Evolutionary conservation across 768 basidiomycete genomes (phyloP), one percentile per base, ranked within the genome.

Genomic region (Leucocoprinus leucothites): DNA sequence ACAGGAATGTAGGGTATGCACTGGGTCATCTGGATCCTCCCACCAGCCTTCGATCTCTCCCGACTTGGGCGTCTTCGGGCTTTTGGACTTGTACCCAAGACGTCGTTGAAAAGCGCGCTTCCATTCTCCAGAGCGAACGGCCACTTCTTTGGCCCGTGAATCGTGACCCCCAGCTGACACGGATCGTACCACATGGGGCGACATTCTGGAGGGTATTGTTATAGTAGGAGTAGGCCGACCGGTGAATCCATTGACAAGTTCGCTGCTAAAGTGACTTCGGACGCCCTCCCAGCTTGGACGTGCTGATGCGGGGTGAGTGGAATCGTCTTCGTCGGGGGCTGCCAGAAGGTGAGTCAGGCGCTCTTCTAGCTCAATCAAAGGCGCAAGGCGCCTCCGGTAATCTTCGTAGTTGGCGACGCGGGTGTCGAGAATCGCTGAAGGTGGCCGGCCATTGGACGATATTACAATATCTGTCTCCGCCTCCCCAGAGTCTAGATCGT

Each of bases 1-100:
- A 65, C 80, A 86, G 14, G 79, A 77, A 63, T 86, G 76, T 22
- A 92, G 71, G 49, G 81, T 67, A 66, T 92, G 90, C 46, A 89
- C 87, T 36, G 89, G 89, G 67, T 91, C 89, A 5, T 84, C 79
- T 24, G 87, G 89, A 71, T 93, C 88, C 69, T 89, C 88, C 88
- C 88, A 89, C 89, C 89, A 91, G 28, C 86, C 86, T 63, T 81
- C 80, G 48, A 89, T 80, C 70, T 88, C 85, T 51, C 85, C 82
- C 25, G 87, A 81, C 66, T 86, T 81, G 24, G 80, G 78, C 58
- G 80, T 84, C 74, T 87, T 87, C 6, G 85, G 85, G 63, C 82
- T 85, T 70, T 82, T 85, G 41, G 82, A 80, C 63, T 67, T 79
- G 53, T 74, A 78, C 13, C 82, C 80, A 42, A 56, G 47, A 19